These are phyloP conservation scores for Anisodus acutangulus DNA, from an alignment of 257 asterid species.

Conservation along the genomic window DNA sequence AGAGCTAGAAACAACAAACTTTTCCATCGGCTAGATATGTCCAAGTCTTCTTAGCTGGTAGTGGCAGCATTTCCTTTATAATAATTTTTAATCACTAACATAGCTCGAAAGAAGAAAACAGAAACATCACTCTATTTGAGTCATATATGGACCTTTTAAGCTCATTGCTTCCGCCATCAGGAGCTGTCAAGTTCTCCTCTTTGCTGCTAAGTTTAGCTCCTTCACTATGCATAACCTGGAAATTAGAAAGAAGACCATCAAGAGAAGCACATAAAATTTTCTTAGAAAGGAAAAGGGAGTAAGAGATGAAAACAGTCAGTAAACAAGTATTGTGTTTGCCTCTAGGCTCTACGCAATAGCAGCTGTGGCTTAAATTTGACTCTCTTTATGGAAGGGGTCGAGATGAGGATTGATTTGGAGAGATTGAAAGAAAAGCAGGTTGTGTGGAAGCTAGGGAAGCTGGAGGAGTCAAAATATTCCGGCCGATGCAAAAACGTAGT, in stretches of 20 bases:
- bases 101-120: not conserved
- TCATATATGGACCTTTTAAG: slow-evolving; percentile 32
- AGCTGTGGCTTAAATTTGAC: not conserved
- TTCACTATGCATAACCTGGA: slow-evolving; percentile 59
- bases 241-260: slow-evolving; percentile 22
- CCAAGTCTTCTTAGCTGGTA: not conserved
- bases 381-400: not conserved
- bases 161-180: slow-evolving; percentile 39
- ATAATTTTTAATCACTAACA: not conserved
- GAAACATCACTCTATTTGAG: not conserved
- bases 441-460: not conserved
- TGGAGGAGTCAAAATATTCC: not conserved
- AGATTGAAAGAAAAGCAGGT: not conserved
- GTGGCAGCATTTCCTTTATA: not conserved
- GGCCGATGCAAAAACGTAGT: not conserved
- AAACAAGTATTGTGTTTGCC: slow-evolving; percentile 10
- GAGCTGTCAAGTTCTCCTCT: slow-evolving; percentile 37
- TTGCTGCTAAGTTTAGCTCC: slow-evolving; percentile 26
- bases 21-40: not conserved
- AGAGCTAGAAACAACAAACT: too few relatives aligned
- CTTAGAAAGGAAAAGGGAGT: slow-evolving; percentile 2
- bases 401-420: not conserved
- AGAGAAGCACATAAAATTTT: not conserved
- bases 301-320: not conserved
- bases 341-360: not conserved